These are phyloP conservation scores for Chaetomium globosum DNA, from an alignment of 2,329 filamentous ascomycete genomes.

Conservation along the genomic window DNA sequence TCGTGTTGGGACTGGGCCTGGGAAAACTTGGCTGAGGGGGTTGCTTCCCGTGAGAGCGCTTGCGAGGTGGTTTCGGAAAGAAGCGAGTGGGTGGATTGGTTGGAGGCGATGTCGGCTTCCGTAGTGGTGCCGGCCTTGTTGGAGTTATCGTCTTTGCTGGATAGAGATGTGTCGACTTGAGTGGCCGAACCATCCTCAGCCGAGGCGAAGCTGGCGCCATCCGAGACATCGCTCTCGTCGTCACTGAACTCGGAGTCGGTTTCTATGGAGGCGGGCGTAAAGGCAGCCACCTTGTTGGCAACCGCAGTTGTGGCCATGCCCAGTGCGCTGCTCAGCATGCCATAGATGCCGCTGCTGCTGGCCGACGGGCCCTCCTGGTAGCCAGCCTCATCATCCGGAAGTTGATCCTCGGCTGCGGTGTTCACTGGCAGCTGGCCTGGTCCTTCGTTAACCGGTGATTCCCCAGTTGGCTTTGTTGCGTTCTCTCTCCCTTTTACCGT, in stretches of 20 bases:
- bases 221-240: slow-evolving; percentile 50
- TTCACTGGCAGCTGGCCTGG: slow-evolving; percentile 1
- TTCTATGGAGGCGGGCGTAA: slow-evolving; percentile 39
- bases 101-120: slow-evolving; percentile 33
- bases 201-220: slow-evolving; percentile 52
- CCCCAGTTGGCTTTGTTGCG: slow-evolving; percentile 39
- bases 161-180: slow-evolving; percentile 13
- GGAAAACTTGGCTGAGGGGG: slow-evolving; percentile 33
- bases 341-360: slow-evolving; percentile 52
- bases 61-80: slow-evolving; percentile 41
- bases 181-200: slow-evolving; percentile 46
- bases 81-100: slow-evolving; percentile 39
- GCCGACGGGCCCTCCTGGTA: slow-evolving; percentile 33
- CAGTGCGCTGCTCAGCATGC: slow-evolving; percentile 58
- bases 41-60: slow-evolving; percentile 21
- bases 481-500: slow-evolving; percentile 31
- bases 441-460: slow-evolving; percentile 35
- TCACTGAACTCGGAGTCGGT: slow-evolving; percentile 40
- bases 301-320: slow-evolving; percentile 54
- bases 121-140: slow-evolving; percentile 27
- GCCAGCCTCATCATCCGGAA: slow-evolving; percentile 17
- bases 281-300: slow-evolving; percentile 44
- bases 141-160: slow-evolving; percentile 5
- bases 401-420: slow-evolving; percentile 22
- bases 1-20: slow-evolving; percentile 50